These are phyloP conservation scores for Lyophyllum atratum DNA, from an alignment of 768 basidiomycete genomes.

Conservation along the genomic window DNA sequence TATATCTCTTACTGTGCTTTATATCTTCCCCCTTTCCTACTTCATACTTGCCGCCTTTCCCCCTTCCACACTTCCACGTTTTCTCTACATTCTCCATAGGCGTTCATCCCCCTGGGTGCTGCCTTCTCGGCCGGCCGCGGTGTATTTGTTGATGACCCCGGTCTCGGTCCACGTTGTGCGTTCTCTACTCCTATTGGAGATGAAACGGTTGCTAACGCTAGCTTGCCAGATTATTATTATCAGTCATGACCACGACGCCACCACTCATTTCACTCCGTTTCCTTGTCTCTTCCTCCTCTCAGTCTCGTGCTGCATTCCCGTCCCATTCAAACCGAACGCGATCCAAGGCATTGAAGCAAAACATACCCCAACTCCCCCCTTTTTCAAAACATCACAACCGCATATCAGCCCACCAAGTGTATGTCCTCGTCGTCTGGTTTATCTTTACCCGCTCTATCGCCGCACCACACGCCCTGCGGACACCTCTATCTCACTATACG, in stretches of 20 bases:
- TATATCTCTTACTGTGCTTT: constrained; percentile 5
- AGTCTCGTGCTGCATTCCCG: neutral
- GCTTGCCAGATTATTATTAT: neutral
- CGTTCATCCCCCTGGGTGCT: neutral
- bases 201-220: neutral
- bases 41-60: neutral
- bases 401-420: neutral
- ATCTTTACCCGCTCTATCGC: neutral
- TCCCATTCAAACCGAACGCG: neutral
- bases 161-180: neutral
- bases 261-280: neutral
- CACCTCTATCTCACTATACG: no score
- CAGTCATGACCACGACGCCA: neutral
- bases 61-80: neutral
- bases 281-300: neutral
- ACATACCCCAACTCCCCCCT: neutral
- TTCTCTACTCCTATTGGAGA: neutral
- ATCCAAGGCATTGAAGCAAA: neutral
- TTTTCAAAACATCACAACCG: neutral
- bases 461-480: neutral
- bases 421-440: neutral
- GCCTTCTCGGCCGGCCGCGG: neutral
- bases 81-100: neutral
- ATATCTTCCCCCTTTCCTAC: neutral
- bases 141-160: neutral